A percentile compares a stretch with the other conserved stretches of the same genome.
Conservation (phyloP, 2,329 filamentous ascomycete species). For the Monilinia fructicola region DNA sequence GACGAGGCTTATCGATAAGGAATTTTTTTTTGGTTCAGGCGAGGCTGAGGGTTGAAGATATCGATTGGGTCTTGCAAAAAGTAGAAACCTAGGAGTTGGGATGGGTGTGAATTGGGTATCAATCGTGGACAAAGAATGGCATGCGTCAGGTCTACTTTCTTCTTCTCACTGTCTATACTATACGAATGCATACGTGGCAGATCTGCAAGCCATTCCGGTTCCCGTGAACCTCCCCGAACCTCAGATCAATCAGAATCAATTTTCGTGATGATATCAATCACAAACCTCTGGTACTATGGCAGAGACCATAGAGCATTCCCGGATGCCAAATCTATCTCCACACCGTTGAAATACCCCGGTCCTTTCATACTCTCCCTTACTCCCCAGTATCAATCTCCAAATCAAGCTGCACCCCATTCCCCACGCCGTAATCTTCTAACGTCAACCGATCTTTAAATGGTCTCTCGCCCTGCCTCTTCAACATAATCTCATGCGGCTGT, state of each 20-base stretch:
- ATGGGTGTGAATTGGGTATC: background rate
- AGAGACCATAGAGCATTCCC: background rate
- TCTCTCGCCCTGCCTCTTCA: constrained; percentile 87
- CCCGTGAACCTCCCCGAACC: constrained; percentile 1
- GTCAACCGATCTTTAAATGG: constrained; percentile 91
- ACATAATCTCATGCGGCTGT: constrained; percentile 84
- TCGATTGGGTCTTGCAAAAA: background rate
- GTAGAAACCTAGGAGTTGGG: background rate
- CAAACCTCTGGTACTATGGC: background rate
- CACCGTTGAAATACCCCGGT: too few species aligned
- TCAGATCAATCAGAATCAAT: background rate
- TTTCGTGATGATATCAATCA: background rate
- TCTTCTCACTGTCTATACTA: background rate
- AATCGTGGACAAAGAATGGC: background rate
- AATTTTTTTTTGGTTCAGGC: background rate
- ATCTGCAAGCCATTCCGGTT: constrained; percentile 15
- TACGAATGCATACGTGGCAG: constrained; percentile 18
- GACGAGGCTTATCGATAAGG: constrained; percentile 21
- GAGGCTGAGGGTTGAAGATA: background rate
- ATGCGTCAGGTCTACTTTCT: background rate
- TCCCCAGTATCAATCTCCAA: constrained; percentile 43
- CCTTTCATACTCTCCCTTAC: constrained; percentile 26
- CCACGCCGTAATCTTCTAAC: constrained; percentile 89
- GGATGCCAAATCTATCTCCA: background rate
- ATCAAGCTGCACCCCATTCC: constrained; percentile 68